phyloP scores from a whole-genome alignment of 164 flowering plant genomes.

The Liquidambar formosana region DNA sequence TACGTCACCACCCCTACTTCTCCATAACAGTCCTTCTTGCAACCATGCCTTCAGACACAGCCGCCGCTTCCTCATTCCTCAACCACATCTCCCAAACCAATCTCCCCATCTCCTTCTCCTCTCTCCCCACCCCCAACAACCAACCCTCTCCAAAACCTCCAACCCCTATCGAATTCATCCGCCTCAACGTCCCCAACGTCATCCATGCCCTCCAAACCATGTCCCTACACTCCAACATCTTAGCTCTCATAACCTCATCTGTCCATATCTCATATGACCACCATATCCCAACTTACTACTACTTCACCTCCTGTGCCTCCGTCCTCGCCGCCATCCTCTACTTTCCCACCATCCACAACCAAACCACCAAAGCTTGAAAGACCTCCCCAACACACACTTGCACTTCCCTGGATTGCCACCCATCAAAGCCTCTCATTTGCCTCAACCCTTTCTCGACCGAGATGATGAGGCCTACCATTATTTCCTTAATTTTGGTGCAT shows the following conservation, averaged over 20 bases:
- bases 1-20: neutral
- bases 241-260: constrained; percentile 10
- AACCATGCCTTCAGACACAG: neutral
- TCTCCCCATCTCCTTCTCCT: constrained; percentile 15
- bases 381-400: neutral
- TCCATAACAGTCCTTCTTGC: constrained; percentile 11
- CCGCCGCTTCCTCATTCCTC: constrained; percentile 4
- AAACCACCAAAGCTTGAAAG: constrained; percentile 8
- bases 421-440: constrained; percentile 12
- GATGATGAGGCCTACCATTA: constrained; percentile 2
- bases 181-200: constrained; percentile 3
- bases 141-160: neutral
- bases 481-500: constrained; percentile 2
- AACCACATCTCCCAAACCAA: constrained; percentile 4
- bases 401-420: constrained; percentile 31
- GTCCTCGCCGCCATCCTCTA: constrained; percentile 17
- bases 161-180: neutral
- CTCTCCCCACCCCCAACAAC: neutral
- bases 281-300: constrained; percentile 29
- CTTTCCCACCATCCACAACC: constrained; percentile 20
- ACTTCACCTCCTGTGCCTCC: constrained; percentile 23
- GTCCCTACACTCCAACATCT: neutral
- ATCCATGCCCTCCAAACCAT: neutral
- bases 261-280: constrained; percentile 2
- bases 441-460: constrained; percentile 4